Conservation (phyloP, 805 yeast genomes). For the Wickerhamiella brachini region DNA sequence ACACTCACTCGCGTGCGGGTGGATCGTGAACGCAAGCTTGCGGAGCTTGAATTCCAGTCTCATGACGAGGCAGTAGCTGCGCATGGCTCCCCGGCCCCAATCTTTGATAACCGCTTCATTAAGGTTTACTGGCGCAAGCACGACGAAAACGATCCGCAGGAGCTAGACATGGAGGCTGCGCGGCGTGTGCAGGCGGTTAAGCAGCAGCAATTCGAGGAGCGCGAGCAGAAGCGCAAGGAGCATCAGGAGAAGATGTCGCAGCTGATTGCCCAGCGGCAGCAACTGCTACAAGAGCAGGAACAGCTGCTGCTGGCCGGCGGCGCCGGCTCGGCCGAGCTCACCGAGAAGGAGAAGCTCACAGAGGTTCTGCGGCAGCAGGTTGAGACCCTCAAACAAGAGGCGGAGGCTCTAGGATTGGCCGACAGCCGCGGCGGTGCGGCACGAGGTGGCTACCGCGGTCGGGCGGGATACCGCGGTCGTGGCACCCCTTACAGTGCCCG, state of each 20-base stretch:
- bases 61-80: slow-evolving; percentile 31
- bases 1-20: slow-evolving; percentile 22
- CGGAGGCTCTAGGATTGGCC: slow-evolving; percentile 21
- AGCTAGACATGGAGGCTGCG: slow-evolving; percentile 28
- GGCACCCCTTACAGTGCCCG: slow-evolving; percentile 8
- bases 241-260: slow-evolving; percentile 24
- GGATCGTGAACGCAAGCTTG: slow-evolving; percentile 20
- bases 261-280: slow-evolving; percentile 25
- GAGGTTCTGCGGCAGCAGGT: slow-evolving; percentile 23
- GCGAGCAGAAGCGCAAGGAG: slow-evolving; percentile 24
- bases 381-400: slow-evolving; percentile 24
- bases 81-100: slow-evolving; percentile 31
- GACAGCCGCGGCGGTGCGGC: slow-evolving; percentile 1
- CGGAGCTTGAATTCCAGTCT: slow-evolving; percentile 28
- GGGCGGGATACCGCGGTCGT: slow-evolving; percentile 1
- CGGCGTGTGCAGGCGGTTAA: slow-evolving; percentile 26
- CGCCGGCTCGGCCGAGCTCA: slow-evolving; percentile 14
- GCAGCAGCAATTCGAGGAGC: slow-evolving; percentile 31
- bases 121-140: slow-evolving; percentile 31
- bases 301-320: slow-evolving; percentile 24
- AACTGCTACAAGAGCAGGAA: slow-evolving; percentile 26
- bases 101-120: slow-evolving; percentile 36
- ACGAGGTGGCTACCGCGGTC: slow-evolving; percentile 5
- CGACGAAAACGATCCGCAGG: slow-evolving; percentile 12
- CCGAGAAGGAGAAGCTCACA: slow-evolving; percentile 14